Evolutionary conservation across 1,284 basidiomycete genomes (phyloP).

Genomic region (Ceratobasidium sp.): DNA sequence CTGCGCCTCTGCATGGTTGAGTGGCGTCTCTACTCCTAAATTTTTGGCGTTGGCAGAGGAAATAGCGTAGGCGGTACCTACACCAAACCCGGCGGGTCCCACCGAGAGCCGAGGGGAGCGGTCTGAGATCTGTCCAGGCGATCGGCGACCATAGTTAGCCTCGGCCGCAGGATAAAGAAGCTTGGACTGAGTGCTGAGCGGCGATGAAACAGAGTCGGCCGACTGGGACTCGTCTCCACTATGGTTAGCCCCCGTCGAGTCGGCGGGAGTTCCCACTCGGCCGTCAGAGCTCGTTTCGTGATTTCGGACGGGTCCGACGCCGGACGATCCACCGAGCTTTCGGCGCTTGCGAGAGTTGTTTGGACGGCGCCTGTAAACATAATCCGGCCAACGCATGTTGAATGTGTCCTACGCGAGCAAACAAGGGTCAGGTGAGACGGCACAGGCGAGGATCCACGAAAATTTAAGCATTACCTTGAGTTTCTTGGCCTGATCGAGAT

Average conservation of each 20-base stretch:
- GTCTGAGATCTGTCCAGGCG: slow-evolving; percentile 16
- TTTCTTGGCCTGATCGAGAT: slow-evolving; percentile 80
- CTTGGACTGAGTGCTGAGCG: slow-evolving; percentile 17
- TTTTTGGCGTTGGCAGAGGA: not conserved
- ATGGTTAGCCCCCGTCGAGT: not conserved
- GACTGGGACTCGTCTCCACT: slow-evolving; percentile 42
- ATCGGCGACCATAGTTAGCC: slow-evolving; percentile 14
- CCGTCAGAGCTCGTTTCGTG: slow-evolving; percentile 18
- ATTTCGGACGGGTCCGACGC: slow-evolving; percentile 27
- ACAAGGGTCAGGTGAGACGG: not conserved
- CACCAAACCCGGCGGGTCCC: slow-evolving; percentile 10
- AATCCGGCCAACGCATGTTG: slow-evolving; percentile 88
- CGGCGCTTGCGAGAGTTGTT: slow-evolving; percentile 77
- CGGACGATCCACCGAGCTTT: slow-evolving; percentile 23
- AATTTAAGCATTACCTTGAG: slow-evolving; percentile 43
- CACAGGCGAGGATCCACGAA: not conserved
- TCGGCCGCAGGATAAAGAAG: slow-evolving; percentile 20
- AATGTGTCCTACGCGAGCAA: slow-evolving; percentile 71
- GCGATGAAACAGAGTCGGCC: slow-evolving; percentile 35
- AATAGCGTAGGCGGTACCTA: slow-evolving; percentile 3
- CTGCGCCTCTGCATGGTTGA: not conserved
- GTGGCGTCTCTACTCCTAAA: not conserved
- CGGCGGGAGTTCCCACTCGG: slow-evolving; percentile 6
- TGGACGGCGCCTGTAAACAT: slow-evolving; percentile 83
- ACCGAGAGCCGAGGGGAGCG: slow-evolving; percentile 29